Conservation (phyloP, 352 stramenopile species). For the Pythium periplocum region DNA sequence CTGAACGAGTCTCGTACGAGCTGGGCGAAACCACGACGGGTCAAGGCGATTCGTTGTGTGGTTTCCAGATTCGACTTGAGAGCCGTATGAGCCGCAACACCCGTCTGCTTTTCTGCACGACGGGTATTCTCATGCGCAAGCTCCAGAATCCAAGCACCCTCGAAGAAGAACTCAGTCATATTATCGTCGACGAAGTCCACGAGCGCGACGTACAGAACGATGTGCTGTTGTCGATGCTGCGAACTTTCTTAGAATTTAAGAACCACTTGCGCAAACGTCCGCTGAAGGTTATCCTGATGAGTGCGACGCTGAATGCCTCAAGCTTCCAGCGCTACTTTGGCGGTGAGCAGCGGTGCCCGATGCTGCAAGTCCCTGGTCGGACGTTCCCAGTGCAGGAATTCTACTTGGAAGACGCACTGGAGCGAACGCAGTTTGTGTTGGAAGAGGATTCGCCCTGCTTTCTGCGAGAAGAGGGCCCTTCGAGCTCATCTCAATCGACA, state of each 20-base stretch:
- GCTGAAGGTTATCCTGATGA: slow-evolving; percentile 97
- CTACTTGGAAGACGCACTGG: slow-evolving; percentile 93
- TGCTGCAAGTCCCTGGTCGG: slow-evolving; percentile 89
- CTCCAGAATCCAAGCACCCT: slow-evolving; percentile 84
- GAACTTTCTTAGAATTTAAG: slow-evolving; percentile 61
- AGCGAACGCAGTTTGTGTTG: slow-evolving; percentile 83
- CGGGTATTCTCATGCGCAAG: slow-evolving; percentile 90
- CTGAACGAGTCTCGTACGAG: slow-evolving; percentile 91
- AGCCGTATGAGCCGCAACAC: slow-evolving; percentile 80
- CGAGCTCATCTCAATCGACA: slow-evolving; percentile 23
- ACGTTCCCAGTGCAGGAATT: slow-evolving; percentile 96
- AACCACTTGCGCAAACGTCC: slow-evolving; percentile 38
- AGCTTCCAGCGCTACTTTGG: slow-evolving; percentile 96
- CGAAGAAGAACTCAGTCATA: slow-evolving; percentile 87
- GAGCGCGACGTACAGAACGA: slow-evolving; percentile 93
- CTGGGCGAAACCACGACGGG: slow-evolving; percentile 76
- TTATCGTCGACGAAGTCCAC: slow-evolving; percentile 98
- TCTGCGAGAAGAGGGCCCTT: slow-evolving; percentile 19
- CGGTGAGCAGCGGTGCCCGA: slow-evolving; percentile 71
- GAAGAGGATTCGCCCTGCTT: slow-evolving; percentile 62
- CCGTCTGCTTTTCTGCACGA: slow-evolving; percentile 94
- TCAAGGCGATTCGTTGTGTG: slow-evolving; percentile 49
- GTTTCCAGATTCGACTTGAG: slow-evolving; percentile 95
- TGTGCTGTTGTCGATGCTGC: slow-evolving; percentile 89
- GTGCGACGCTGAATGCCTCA: slow-evolving; percentile 93